Percentiles rank a stretch among this genome's conserved stretches.
Conservation (phyloP, 106 monocot genomes). For the Dendrobium chrysotoxum region DNA sequence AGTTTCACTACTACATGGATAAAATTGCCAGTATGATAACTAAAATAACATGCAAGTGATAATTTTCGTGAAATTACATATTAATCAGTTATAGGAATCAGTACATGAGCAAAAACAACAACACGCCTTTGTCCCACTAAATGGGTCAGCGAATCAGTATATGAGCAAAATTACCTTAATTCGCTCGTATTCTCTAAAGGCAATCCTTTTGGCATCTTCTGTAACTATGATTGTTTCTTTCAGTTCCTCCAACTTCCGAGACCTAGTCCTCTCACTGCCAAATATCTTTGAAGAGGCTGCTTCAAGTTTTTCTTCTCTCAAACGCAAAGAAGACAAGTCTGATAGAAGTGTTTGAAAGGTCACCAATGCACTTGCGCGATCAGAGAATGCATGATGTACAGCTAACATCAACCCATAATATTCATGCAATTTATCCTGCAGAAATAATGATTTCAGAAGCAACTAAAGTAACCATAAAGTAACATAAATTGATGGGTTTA, state of each 20-base stretch:
- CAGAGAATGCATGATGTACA: constrained; percentile 71
- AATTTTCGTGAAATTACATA: neutral
- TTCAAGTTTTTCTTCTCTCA: constrained; percentile 78
- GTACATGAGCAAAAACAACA: neutral
- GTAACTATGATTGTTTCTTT: constrained; percentile 69
- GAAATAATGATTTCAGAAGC: constrained; percentile 1
- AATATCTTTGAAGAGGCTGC: constrained; percentile 59
- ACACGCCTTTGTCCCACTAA: too few relatives aligned
- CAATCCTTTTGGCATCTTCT: constrained; percentile 76
- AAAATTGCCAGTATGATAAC: neutral
- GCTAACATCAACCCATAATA: constrained; percentile 84
- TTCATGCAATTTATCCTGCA: constrained; percentile 84
- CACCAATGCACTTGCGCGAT: constrained; percentile 71
- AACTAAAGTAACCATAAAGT: neutral
- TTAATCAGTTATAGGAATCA: neutral
- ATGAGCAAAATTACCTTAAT: constrained; percentile 57
- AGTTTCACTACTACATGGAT: neutral
- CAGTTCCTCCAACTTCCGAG: constrained; percentile 62
- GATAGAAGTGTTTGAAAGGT: constrained; percentile 73
- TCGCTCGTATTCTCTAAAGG: constrained; percentile 70
- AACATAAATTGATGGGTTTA: neutral
- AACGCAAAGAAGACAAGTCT: constrained; percentile 70
- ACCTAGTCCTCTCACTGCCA: constrained; percentile 56
- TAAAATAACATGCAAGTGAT: neutral
- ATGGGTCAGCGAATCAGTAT: neutral